Evolutionary conservation across 345 rosid species (phyloP).

Genomic region (Eucalyptus coolabah): DNA sequence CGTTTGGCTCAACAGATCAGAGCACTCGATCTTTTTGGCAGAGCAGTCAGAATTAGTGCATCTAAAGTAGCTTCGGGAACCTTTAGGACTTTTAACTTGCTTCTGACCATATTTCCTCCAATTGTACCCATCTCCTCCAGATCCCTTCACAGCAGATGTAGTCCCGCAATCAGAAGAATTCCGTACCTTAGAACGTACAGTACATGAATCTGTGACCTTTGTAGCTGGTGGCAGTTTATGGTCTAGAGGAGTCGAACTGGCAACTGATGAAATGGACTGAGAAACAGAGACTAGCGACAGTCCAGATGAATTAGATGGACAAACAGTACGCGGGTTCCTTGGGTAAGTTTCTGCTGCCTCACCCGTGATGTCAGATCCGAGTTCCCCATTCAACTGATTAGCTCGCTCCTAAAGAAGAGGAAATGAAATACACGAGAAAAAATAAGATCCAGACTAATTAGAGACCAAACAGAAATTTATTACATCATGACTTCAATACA

Average conservation of each 20-base stretch:
- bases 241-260: slow-evolving; percentile 26
- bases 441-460: background rate
- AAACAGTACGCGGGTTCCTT: slow-evolving; percentile 15
- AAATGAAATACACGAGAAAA: background rate
- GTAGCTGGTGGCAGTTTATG: background rate
- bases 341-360: slow-evolving; percentile 16
- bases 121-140: slow-evolving; percentile 71
- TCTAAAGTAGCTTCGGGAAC: slow-evolving; percentile 89
- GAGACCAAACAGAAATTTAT: background rate
- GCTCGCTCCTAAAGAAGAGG: slow-evolving; percentile 8
- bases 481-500: background rate
- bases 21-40: slow-evolving; percentile 84
- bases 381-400: slow-evolving; percentile 9
- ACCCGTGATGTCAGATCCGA: background rate
- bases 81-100: slow-evolving; percentile 87
- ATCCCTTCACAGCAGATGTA: slow-evolving; percentile 28
- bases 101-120: slow-evolving; percentile 99
- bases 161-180: slow-evolving; percentile 12
- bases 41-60: slow-evolving; percentile 65
- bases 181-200: background rate
- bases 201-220: background rate
- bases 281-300: slow-evolving; percentile 40
- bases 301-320: slow-evolving; percentile 20
- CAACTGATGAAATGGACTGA: slow-evolving; percentile 29
- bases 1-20: slow-evolving; percentile 53